phyloP scores from a whole-genome alignment of 306 rosid species.

The Malus domestica region ASM211411v1 NC_041802.1:15637001-15637500 shows the following conservation, averaged over 20 bases:
- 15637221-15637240: background rate
- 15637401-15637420: conserved; percentile 24
- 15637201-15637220: conserved; percentile 25
- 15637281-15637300: background rate
- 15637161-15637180: conserved; percentile 44
- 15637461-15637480: background rate
- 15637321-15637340: background rate
- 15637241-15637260: background rate
- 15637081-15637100: conserved; percentile 57
- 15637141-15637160: conserved; percentile 75
- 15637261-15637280: background rate
- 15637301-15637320: background rate
- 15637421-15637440: background rate
- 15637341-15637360: background rate
- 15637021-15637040: conserved; percentile 70
- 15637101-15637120: conserved; percentile 76
- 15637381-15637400: conserved; percentile 38
- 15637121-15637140: conserved; percentile 75
- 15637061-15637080: conserved; percentile 42
- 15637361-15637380: conserved; percentile 12
- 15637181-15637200: conserved; percentile 63
- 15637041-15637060: conserved; percentile 84
- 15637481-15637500: background rate
- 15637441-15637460: background rate
- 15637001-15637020: conserved; percentile 87